Evolutionary conservation across 2,329 filamentous ascomycete species (phyloP), one percentile per base, ranked within the genome.

Genomic region (Xylariaceae sp.): DNA sequence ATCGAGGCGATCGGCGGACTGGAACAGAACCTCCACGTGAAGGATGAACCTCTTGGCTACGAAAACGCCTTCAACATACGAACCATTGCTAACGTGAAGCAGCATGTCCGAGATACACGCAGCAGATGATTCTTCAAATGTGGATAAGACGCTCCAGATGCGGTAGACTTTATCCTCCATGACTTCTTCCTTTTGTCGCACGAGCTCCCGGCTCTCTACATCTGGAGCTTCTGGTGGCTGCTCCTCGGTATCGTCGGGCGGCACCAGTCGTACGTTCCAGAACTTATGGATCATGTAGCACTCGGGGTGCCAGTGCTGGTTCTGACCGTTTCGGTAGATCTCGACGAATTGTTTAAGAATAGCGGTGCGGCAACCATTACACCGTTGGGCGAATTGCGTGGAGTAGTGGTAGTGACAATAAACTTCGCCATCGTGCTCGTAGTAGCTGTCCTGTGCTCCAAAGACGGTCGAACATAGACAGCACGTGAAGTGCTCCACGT

Each of bases 281-380:
- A 97, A 99, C 71, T 99, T 99, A 78, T 99, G 94, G 64, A 99
- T 99, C 94, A 99, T 99, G 76, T 99, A 99, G 75, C 94, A 99
- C 75, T 99, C 94, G 1, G 94, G 94, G 72, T 99, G 94, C 94
- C 94, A 99, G 73, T 99, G 94, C 71, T 99, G 94, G 72, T 97
- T 97, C 73, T 96, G 90, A 1, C 93, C 93, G 74, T 97, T 97
- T 67, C 94, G 88, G 76, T 92, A 99, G 62, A 99, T 97, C 75
- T 99, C 94, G 62, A 99, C 94, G 73, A 99, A 99, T 73, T 99
- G 94, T 77, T 99, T 99, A 49, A 99, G 80, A 64, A 99, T 99
- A 55, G 94, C 91, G 2, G 93, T 97, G 70, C 96, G 92, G 71
- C 94, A 99, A 65, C 94, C 94, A 73, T 96, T 96, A 74, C 94